Conservation (phyloP, 1,284 basidiomycete genomes). For the Mrakiaceae sp. region DNA sequence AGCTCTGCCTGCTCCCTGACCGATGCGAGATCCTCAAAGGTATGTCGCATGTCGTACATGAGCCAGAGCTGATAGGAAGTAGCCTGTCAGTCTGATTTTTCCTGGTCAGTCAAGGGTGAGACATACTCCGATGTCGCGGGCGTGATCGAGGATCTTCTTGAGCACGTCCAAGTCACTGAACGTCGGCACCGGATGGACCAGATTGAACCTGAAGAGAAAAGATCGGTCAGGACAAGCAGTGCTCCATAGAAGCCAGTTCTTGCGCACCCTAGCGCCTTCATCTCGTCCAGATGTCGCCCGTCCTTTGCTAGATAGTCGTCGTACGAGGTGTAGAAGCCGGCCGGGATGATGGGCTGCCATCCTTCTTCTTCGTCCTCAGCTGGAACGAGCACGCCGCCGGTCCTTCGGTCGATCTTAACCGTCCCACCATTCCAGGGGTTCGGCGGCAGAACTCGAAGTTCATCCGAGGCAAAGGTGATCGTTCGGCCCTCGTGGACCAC, state of each 20-base stretch:
- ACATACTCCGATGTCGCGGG: constrained; percentile 59
- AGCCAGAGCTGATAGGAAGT: constrained; percentile 4
- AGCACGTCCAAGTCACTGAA: constrained; percentile 50
- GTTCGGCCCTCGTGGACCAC: constrained; percentile 27
- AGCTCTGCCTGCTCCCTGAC: constrained; percentile 52
- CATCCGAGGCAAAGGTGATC: constrained; percentile 40
- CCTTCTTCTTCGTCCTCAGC: constrained; percentile 31
- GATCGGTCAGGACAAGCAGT: neutral
- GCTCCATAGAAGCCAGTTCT: neutral
- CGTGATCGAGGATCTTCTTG: constrained; percentile 48
- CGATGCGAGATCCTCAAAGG: constrained; percentile 50
- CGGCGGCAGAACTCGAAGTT: constrained; percentile 49
- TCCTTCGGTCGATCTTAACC: constrained; percentile 58
- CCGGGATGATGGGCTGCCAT: constrained; percentile 52
- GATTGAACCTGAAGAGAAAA: constrained; percentile 21
- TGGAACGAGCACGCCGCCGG: constrained; percentile 53
- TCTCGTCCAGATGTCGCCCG: constrained; percentile 48
- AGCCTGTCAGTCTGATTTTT: neutral
- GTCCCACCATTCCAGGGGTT: constrained; percentile 41
- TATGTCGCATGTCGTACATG: constrained; percentile 22
- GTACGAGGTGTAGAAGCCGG: constrained; percentile 62
- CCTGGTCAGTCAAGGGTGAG: constrained; percentile 31
- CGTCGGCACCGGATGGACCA: constrained; percentile 51
- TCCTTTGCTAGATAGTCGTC: constrained; percentile 44
- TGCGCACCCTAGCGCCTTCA: constrained; percentile 50